phyloP scores from a whole-genome alignment of 495 filamentous ascomycete genomes.

The Xylaria cubensis region DNA sequence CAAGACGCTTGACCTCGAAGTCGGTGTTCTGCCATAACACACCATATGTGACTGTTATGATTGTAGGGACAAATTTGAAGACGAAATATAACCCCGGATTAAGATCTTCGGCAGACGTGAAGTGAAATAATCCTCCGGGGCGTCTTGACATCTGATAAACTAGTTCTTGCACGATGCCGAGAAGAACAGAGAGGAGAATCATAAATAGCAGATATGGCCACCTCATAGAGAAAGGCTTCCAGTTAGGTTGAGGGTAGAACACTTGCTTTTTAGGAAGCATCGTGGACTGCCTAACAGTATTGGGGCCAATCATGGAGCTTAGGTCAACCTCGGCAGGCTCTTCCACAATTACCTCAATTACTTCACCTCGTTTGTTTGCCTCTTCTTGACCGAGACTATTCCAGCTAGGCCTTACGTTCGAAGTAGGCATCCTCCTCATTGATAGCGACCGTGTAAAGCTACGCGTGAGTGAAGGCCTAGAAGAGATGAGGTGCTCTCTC shows the following conservation, averaged over 20 bases:
- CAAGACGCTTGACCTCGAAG: constrained; percentile 75
- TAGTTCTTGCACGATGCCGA: constrained; percentile 64
- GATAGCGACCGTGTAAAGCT: constrained; percentile 48
- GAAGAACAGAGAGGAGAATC: constrained; percentile 60
- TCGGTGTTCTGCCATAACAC: constrained; percentile 78
- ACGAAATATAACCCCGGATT: constrained; percentile 63
- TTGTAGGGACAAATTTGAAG: constrained; percentile 75
- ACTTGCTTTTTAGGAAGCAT: constrained; percentile 44
- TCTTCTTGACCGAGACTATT: constrained; percentile 55
- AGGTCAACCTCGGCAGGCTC: constrained; percentile 43
- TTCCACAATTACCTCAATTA: constrained; percentile 59
- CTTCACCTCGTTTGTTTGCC: constrained; percentile 58
- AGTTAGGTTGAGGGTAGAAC: constrained; percentile 68
- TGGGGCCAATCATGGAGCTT: constrained; percentile 50
- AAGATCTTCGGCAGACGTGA: constrained; percentile 59
- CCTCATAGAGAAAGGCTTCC: constrained; percentile 75
- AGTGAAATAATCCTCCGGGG: constrained; percentile 52
- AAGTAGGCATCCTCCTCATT: constrained; percentile 30
- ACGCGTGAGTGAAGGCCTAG: constrained; percentile 40
- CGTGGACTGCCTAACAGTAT: constrained; percentile 32
- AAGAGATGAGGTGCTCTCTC: constrained; percentile 49
- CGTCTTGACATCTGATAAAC: constrained; percentile 62
- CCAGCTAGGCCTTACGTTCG: constrained; percentile 41
- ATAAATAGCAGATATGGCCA: constrained; percentile 65
- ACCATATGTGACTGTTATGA: constrained; percentile 73